phyloP scores from a whole-genome alignment of 164 flowering plant genomes.

The Magnolia changhungtana region DNA sequence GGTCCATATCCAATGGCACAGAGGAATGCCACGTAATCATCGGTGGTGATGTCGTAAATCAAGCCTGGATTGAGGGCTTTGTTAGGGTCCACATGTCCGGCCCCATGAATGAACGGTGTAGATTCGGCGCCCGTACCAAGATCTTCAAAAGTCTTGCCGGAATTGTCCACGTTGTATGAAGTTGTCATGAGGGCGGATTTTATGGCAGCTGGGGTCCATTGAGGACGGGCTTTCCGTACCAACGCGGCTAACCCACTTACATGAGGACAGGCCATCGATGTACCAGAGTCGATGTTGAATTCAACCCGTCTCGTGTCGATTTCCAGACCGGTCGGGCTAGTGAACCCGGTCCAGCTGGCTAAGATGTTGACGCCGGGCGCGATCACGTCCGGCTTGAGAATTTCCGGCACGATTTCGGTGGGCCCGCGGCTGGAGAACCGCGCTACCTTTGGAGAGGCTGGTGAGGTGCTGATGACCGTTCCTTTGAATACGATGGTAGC shows the following conservation, averaged over 20 bases:
- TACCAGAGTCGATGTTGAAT: conserved; percentile 84
- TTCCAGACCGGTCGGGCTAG: conserved; percentile 59
- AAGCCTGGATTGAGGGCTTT: conserved; percentile 78
- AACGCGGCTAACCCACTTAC: conserved; percentile 84
- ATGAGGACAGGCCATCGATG: conserved; percentile 95
- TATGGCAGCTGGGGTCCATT: conserved; percentile 75
- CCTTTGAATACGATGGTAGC: conserved; percentile 66
- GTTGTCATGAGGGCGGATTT: conserved; percentile 89
- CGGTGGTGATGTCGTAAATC: conserved; percentile 47
- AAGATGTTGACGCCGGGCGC: conserved; percentile 90
- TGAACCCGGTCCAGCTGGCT: conserved; percentile 79
- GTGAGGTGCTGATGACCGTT: conserved; percentile 56
- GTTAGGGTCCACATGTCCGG: conserved; percentile 88
- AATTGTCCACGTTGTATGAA: conserved; percentile 52
- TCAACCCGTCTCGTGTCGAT: conserved; percentile 71
- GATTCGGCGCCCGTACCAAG: conserved; percentile 66
- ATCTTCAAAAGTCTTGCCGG: conserved; percentile 52
- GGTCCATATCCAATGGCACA: conserved; percentile 68
- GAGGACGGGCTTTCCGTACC: conserved; percentile 61
- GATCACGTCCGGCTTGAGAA: conserved; percentile 88
- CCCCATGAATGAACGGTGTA: conserved; percentile 63
- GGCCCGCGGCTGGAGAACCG: conserved; percentile 95
- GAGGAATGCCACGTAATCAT: conserved; percentile 65
- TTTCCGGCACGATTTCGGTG: conserved; percentile 53
- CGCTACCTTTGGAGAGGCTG: conserved; percentile 77